Percentiles rank a stretch among this genome's conserved stretches.
Evolutionary conservation across 495 filamentous ascomycete species (phyloP).

Genomic region (Neurospora sp.): DNA sequence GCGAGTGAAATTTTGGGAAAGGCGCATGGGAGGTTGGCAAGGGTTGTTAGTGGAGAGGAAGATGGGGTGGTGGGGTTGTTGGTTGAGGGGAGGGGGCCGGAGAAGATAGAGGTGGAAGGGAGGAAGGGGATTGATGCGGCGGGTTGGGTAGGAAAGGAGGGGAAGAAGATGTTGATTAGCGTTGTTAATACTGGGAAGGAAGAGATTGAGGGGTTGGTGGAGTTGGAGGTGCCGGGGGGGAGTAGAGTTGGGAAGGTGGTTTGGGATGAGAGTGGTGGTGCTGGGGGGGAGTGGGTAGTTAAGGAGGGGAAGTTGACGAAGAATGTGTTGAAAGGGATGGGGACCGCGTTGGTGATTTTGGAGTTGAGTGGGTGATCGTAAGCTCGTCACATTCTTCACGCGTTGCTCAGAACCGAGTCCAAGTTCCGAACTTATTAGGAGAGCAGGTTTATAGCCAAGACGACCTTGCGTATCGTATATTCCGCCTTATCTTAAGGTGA

Average conservation of each 20-base stretch:
- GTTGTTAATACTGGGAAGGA: slow-evolving; percentile 34
- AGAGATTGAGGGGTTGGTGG: slow-evolving; percentile 12
- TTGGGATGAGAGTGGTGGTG: slow-evolving; percentile 13
- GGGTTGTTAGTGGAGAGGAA: slow-evolving; percentile 24
- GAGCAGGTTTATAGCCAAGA: not conserved
- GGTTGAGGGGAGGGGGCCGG: slow-evolving; percentile 26
- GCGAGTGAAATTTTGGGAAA: slow-evolving; percentile 29
- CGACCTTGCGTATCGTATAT: not conserved
- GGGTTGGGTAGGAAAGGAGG: slow-evolving; percentile 25
- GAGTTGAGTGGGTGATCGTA: not conserved
- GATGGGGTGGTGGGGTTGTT: slow-evolving; percentile 31
- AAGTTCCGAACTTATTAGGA: not conserved
- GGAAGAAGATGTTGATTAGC: slow-evolving; percentile 29
- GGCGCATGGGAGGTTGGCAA: slow-evolving; percentile 36
- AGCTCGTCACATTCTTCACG: not conserved
- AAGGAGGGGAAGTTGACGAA: slow-evolving; percentile 11
- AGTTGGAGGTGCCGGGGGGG: slow-evolving; percentile 13
- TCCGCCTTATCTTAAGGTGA: not conserved
- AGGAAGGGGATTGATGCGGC: slow-evolving; percentile 30
- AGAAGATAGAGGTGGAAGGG: not conserved
- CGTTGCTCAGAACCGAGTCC: not conserved
- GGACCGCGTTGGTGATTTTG: slow-evolving; percentile 16
- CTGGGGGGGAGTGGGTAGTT: slow-evolving; percentile 14
- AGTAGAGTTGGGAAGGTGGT: slow-evolving; percentile 4
- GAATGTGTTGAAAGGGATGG: slow-evolving; percentile 14